These are phyloP conservation scores for Tetracladium setigerum DNA, from an alignment of 495 filamentous ascomycete species.

Conservation along the genomic window DNA sequence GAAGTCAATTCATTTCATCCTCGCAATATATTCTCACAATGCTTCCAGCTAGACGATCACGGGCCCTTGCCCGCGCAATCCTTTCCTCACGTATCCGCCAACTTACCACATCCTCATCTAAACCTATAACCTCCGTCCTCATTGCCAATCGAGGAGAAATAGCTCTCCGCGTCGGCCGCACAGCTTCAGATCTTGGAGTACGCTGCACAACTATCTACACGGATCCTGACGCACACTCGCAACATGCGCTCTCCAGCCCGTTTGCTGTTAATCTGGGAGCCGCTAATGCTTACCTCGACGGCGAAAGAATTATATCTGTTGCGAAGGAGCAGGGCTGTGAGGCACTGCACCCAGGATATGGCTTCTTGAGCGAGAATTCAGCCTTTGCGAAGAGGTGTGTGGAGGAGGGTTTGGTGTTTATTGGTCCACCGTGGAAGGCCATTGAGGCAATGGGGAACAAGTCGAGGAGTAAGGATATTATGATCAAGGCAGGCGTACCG, in stretches of 20 bases:
- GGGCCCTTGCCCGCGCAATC: conserved; percentile 16
- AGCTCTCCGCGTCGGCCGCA: conserved; percentile 83
- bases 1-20: too few relatives aligned
- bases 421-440: conserved; percentile 84
- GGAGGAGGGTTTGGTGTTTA: conserved; percentile 88
- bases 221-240: conserved; percentile 76
- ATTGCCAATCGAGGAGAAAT: conserved; percentile 98
- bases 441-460: conserved; percentile 99
- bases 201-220: conserved; percentile 93
- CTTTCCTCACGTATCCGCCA: conserved; percentile 4
- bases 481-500: conserved; percentile 86
- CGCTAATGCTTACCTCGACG: conserved; percentile 81
- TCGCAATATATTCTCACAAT: conserved; percentile 5
- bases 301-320: conserved; percentile 79
- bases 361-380: conserved; percentile 94
- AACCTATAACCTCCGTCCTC: conserved; percentile 73
- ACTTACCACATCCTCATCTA: conserved; percentile 8
- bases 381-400: conserved; percentile 82
- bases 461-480: conserved; percentile 84
- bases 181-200: conserved; percentile 82
- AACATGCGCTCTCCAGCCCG: conserved; percentile 82
- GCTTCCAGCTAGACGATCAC: conserved; percentile 14
- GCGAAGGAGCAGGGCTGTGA: conserved; percentile 80
- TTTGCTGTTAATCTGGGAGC: conserved; percentile 76
- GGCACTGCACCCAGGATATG: conserved; percentile 93